Evolutionary conservation across 2,329 filamentous ascomycete genomes (phyloP), one percentile per base, ranked within the genome.

Genomic region (Podosphaera xanthii): DNA sequence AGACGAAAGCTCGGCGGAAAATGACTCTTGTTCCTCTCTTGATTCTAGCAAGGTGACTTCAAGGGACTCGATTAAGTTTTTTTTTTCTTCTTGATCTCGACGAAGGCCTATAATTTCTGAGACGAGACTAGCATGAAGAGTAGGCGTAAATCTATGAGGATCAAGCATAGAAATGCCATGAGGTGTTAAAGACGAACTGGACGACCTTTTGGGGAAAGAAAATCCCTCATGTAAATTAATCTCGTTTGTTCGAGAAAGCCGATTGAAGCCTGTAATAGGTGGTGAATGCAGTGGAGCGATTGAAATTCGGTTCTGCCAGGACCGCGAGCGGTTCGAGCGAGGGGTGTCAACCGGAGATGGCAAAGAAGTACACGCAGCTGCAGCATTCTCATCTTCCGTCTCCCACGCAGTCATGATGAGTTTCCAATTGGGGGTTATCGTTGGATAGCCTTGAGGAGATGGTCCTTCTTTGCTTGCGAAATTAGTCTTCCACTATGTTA

Each of bases 61-160:
- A 14, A 98, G 75, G 58, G 79, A 82, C 68, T 96, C 90, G 59
- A 98, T 95, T 58, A 88, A 78, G 65, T 82, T 87, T 52, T 84
- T 79, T 71, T 95, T 96, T 49, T 86, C 87, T 68, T 98, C 92
- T 62, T 97, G 81, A 63, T 98, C 92, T 60, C 92, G 79, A 31
- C 90, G 82, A 57, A 98, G 73, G 1, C 83, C 81, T 46, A 98
- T 75, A 62, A 98, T 98, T 70, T 98, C 92, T 0, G 91, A 91
- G 0, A 98, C 91, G 5, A 98, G 75, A 57, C 87, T 96, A 7
- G 92, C 92, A 70, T 97, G 92, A 9, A 98, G 74, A 0, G 90
- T 97, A 1, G 92, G 92, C 0, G 92, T 98, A 68, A 98, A 96
- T 44, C 92, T 81, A 59, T 91, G 82, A 2, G 92, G 89, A 68